Base-by-base conservation (phyloP, 2,329 filamentous ascomycete genomes). In the Neocucurbitaria cava region DNA sequence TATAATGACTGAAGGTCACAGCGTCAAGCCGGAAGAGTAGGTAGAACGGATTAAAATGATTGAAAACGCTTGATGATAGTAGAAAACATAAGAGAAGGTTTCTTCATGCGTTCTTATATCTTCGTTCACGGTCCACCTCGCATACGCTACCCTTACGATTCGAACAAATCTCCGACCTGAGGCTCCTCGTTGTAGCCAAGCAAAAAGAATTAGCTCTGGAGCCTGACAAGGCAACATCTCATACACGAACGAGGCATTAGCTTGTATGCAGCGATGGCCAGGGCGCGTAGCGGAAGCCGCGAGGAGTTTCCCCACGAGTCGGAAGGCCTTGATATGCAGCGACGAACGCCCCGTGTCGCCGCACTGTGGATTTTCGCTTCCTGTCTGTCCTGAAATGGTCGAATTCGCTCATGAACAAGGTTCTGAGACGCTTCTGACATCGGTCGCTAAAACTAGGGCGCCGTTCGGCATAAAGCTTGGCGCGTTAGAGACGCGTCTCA, bases 11-110 rank as follows among this genome's bases (percentile, higher is more conserved):
- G 18, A 53, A 54, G 55, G 35, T 43, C 52, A 58, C 65, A 72
- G 70, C 69, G 61, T 72, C 71, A 67, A 72, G 69, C 69, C 55
- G 61, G 61, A 58, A 38, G 51, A 42, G 41, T 56, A 39, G 55
- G 44, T 10, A 44, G 17, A 35, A 38, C 30, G 45, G 28, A 39
- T 47, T 49, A 46, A 46, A 58, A 60, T 52, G 50, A 43, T 24
- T 46, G 51, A 62, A 57, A 54, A 58, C 55, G 61, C 59, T 59
- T 58, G 61, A 59, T 60, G 49, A 59, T 63, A 60, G 31, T 41
- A 55, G 23, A 44, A 61, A 63, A 60, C 59, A 56, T 64, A 61
- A 53, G 23, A 49, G 28, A 52, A 45, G 48, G 50, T n/a, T 40
- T 46, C 41, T 17, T 38, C 43, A 52, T 49, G 46, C 47, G 30